Base-by-base conservation (phyloP, 2,329 filamentous ascomycete species). In the Paraconiothyrium brasiliense region DNA sequence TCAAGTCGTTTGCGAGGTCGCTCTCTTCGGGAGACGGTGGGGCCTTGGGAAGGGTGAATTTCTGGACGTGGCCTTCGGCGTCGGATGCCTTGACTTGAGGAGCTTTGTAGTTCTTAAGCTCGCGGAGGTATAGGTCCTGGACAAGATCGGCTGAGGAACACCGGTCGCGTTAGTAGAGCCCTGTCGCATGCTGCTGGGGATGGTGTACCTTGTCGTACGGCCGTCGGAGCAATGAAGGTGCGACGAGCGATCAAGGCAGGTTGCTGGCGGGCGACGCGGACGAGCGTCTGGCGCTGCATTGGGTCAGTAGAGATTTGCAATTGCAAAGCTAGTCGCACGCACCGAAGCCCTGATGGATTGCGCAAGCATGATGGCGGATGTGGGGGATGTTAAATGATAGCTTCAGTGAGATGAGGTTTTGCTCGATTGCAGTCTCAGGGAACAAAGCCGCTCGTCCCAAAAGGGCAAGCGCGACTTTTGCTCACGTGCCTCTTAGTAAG, bases 81-180 rank as follows among this genome's bases (percentile, higher is more conserved):
- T 98, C 95, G 75, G 88, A 88, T 67, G 93, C 86, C 87, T 97
- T 97, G 84, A 94, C 80, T 71, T 89, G 85, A 60, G 92, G 85
- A 67, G 90, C 85, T 88, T 98, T 98, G 91, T 97, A 98, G 83
- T 89, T 88, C 85, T 94, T 95, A 79, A 99, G 89, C 84, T 98
- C 94, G 82, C 90, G 91, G 74, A 99, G 89, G 87, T 99, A 99
- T 78, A 99, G 88, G 80, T 98, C 94, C 84, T 98, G 95, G 75
- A 99, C 92, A 76, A 97, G 89, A 82, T 99, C 95, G 89, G 92
- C 95, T 98, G 78, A 41, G 68, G 57, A 24, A 60, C 47, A 59
- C 69, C 73, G 75, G 75, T 76, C 72, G 69, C 54, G 65, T 77
- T 69, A 77, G 75, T 71, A 70, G 57, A 34, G 63, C 43, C 62